Conservation (phyloP, 805 yeast species). For the Candida succiphila region DNA sequence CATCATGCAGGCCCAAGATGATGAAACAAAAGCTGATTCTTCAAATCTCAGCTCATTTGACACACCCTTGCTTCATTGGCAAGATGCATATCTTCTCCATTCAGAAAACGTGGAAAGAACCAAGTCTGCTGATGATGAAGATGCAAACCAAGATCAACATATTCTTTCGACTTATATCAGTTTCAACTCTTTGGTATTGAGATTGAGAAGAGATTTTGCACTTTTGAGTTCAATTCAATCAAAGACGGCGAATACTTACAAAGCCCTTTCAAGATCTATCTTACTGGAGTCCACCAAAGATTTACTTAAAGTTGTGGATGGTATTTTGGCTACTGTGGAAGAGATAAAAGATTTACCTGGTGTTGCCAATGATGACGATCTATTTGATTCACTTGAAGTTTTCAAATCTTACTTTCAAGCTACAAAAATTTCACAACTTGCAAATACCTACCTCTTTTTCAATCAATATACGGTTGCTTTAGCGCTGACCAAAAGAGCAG, state of each 20-base stretch:
- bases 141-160: slow-evolving; percentile 59
- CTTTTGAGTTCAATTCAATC: slow-evolving; percentile 26
- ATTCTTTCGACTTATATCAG: slow-evolving; percentile 67
- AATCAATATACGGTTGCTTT: slow-evolving; percentile 37
- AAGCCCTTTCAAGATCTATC: slow-evolving; percentile 11
- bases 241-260: slow-evolving; percentile 9
- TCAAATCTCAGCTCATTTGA: slow-evolving; percentile 43
- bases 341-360: slow-evolving; percentile 81
- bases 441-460: slow-evolving; percentile 31
- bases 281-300: slow-evolving; percentile 28
- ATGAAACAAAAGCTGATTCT: slow-evolving; percentile 21
- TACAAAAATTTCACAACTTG: slow-evolving; percentile 32
- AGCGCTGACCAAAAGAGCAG: slow-evolving; percentile 28
- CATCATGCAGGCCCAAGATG: slow-evolving; percentile 30
- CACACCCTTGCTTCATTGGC: slow-evolving; percentile 51
- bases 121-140: slow-evolving; percentile 35
- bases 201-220: slow-evolving; percentile 62
- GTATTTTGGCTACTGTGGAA: slow-evolving; percentile 40
- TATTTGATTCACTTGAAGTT: slow-evolving; percentile 41
- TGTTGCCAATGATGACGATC: slow-evolving; percentile 74
- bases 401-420: slow-evolving; percentile 39
- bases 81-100: slow-evolving; percentile 56
- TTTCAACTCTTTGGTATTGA: slow-evolving; percentile 54
- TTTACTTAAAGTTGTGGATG: slow-evolving; percentile 36
- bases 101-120: slow-evolving; percentile 40